Base-by-base conservation (phyloP, 2,329 filamentous ascomycete genomes). In the Aspergillus udagawae region DNA sequence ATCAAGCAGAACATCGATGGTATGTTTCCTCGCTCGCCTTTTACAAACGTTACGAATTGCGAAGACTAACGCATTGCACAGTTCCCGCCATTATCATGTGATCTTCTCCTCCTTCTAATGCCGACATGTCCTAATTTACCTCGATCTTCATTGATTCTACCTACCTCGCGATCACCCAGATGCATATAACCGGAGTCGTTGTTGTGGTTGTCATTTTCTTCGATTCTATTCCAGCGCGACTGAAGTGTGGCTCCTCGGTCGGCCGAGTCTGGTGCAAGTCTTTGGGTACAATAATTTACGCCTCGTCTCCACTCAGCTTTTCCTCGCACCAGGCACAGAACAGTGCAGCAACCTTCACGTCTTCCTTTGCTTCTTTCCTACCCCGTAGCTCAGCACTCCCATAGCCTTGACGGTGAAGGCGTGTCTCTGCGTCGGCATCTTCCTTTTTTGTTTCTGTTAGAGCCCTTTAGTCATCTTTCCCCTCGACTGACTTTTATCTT, bases 1-100 rank as follows among this genome's bases (percentile, higher is more conserved):
- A 97, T 99, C 84, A 97, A 97, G 85, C 86, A 88, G 70, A 99
- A 99, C 76, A 91, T 99, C 69, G 94, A 99, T 77, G 85, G 83
- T 85, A 75, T 77, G 81, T 74, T 54, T 12, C 41, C 20, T 45
- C 5, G 20, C 41, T 48, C 5, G 12, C 23, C 4, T n/a, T 17
- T 3, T 25, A 21, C 23, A 4, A 9, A 14, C 44, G n/a, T 23
- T 14, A 5, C 12, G 21, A 1, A 23, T 47, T 4, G 21, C 44
- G 5, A 47, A 14, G 23, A 47, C 44, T 47, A 47, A 47, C 10
- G 20, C 44, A 47, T 41, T 27, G 7, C 27, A 29, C 23, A 79
- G 77, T 78, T 61, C 77, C 77, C 53, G 76, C 77, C 17, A 79
- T 79, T 62, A 79, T 79, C 70, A 79, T 79, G 77, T 79, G 76